These are phyloP conservation scores for Ramularia collo-cygni DNA, from an alignment of 2,329 filamentous ascomycete species.

Conservation along the genomic window DNA sequence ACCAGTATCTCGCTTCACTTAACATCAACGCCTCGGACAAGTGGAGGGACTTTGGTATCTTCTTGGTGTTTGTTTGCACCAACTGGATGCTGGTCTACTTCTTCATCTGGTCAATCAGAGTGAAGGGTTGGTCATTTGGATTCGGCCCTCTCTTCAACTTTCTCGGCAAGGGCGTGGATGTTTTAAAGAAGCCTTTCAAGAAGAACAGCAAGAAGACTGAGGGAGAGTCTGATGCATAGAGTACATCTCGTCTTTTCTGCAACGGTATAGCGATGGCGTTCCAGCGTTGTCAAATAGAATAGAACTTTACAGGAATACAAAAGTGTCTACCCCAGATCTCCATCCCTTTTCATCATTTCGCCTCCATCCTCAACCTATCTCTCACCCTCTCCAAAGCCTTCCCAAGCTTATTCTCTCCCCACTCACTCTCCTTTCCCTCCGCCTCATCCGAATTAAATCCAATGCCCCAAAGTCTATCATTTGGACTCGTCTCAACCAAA, in stretches of 20 bases:
- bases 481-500: conserved; percentile 32
- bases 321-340: too few species aligned
- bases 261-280: too few species aligned
- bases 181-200: conserved; percentile 31
- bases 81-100: conserved; percentile 62
- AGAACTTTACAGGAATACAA: too few species aligned
- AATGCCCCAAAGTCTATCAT: conserved; percentile 32
- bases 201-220: conserved; percentile 18
- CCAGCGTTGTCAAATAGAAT: too few species aligned
- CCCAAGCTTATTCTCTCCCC: conserved; percentile 31
- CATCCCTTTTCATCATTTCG: too few species aligned
- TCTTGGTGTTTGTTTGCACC: conserved; percentile 61
- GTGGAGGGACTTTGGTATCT: conserved; percentile 68
- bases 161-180: conserved; percentile 36
- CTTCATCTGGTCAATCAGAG: conserved; percentile 67
- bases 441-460: conserved; percentile 30
- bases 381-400: conserved; percentile 31
- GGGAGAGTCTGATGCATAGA: conserved; percentile 8
- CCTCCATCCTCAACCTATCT: conserved; percentile 10
- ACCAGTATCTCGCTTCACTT: conserved; percentile 57
- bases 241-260: too few species aligned
- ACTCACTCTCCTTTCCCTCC: conserved; percentile 21
- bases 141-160: conserved; percentile 51
- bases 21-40: conserved; percentile 54
- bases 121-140: conserved; percentile 65